These are phyloP conservation scores for Clarireedia homoeocarpa DNA, from an alignment of 2,329 filamentous ascomycete genomes.

Conservation along the genomic window DNA sequence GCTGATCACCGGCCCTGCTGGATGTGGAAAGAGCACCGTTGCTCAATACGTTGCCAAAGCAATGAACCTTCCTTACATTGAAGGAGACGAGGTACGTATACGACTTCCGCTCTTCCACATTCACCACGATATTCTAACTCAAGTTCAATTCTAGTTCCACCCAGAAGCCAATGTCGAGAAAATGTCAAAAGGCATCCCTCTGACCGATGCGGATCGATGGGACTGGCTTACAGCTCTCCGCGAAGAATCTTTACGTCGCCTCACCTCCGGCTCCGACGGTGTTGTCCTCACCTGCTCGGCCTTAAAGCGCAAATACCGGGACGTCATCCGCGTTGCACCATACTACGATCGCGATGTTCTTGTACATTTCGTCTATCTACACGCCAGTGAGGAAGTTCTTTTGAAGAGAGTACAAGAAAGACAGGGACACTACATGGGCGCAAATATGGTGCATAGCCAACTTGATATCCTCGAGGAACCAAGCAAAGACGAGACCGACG, in stretches of 20 bases:
- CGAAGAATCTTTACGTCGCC: constrained; percentile 52
- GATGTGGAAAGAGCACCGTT: constrained; percentile 72
- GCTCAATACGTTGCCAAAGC: constrained; percentile 55
- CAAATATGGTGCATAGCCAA: constrained; percentile 90
- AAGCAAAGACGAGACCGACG: constrained; percentile 59
- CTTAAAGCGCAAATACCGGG: constrained; percentile 93
- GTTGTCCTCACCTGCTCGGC: constrained; percentile 97
- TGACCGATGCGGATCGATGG: constrained; percentile 93
- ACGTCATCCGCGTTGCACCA: constrained; percentile 75
- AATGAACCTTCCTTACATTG: constrained; percentile 63
- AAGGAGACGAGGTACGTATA: constrained; percentile 67
- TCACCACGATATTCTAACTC: background rate
- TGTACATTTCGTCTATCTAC: constrained; percentile 89
- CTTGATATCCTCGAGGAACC: constrained; percentile 84
- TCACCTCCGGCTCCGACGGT: constrained; percentile 49
- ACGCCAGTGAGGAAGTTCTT: constrained; percentile 67
- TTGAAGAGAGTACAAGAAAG: constrained; percentile 67
- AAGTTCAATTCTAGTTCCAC: constrained; percentile 50
- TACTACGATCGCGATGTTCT: constrained; percentile 66
- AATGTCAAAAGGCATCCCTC: constrained; percentile 75
- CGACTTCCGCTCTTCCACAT: background rate
- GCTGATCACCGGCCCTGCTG: constrained; percentile 72
- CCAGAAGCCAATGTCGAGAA: constrained; percentile 77
- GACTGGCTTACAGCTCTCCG: constrained; percentile 85
- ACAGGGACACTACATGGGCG: constrained; percentile 90